These are phyloP conservation scores for Ceratocystis papillata DNA, from an alignment of 2,329 filamentous ascomycete genomes.

Conservation along the genomic window DNA sequence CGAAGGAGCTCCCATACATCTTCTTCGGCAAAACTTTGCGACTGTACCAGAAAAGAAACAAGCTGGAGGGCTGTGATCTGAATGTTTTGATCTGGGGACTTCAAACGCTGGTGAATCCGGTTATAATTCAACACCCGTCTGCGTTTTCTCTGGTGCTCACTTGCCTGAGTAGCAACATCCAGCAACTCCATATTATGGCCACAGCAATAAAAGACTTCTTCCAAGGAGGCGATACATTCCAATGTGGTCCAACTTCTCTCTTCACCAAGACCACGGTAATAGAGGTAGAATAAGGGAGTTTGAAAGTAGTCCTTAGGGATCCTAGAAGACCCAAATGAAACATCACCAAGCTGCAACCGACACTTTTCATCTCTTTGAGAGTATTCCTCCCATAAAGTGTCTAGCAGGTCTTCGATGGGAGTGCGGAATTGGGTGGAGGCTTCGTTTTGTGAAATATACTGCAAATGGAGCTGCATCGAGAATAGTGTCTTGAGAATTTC, in stretches of 20 bases:
- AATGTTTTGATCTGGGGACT: constrained; percentile 35
- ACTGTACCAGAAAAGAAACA: constrained; percentile 46
- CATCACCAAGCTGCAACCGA: constrained; percentile 65
- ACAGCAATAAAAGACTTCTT: constrained; percentile 33
- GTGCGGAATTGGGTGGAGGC: constrained; percentile 33
- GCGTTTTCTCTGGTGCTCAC: constrained; percentile 44
- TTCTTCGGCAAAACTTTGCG: constrained; percentile 38
- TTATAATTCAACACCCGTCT: constrained; percentile 37
- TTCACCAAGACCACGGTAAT: constrained; percentile 42
- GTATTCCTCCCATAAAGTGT: constrained; percentile 70
- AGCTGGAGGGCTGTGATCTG: constrained; percentile 47
- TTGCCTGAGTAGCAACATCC: constrained; percentile 26
- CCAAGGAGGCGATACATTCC: constrained; percentile 48
- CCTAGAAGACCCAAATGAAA: constrained; percentile 46
- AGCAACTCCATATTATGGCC: not conserved
- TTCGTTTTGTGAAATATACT: constrained; percentile 42
- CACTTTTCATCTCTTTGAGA: constrained; percentile 57
- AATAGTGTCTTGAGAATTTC: constrained; percentile 67
- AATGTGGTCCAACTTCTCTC: constrained; percentile 52
- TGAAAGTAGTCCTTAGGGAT: constrained; percentile 38
- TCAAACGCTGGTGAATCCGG: constrained; percentile 41
- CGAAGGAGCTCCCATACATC: constrained; percentile 47
- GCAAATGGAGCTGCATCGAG: constrained; percentile 51
- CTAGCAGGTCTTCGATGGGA: constrained; percentile 54
- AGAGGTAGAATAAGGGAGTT: constrained; percentile 43